Percentiles rank a stretch among this genome's conserved stretches.
These are phyloP conservation scores for Hemerocallis citrina DNA, from an alignment of 106 monocot species.

Conservation along the genomic window DNA sequence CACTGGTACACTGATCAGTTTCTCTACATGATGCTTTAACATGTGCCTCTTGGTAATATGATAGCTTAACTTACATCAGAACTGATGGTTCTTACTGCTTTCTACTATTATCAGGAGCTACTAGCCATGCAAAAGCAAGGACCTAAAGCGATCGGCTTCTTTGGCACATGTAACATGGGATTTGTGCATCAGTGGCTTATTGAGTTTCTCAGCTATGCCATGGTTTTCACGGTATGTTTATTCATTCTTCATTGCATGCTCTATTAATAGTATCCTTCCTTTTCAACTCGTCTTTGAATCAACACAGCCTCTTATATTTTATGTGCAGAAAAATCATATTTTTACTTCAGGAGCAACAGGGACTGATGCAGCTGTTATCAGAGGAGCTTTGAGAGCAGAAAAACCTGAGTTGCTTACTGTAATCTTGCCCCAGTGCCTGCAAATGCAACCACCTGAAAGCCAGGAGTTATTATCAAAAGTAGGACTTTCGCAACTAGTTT, in stretches of 20 bases:
- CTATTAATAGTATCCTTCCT: not conserved
- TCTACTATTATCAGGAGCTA: conserved; percentile 53
- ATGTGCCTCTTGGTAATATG: not conserved
- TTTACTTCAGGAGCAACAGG: conserved; percentile 96
- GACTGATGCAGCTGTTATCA: conserved; percentile 97
- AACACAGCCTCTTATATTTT: not conserved
- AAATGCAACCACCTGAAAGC: conserved; percentile 89
- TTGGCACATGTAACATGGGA: conserved; percentile 98
- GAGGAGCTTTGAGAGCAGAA: conserved; percentile 95
- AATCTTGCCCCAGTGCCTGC: conserved; percentile 88
- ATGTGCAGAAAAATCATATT: conserved; percentile 89
- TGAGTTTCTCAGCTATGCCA: conserved; percentile 96
- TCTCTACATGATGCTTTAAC: too few relatives aligned
- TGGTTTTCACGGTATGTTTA: conserved; percentile 87
- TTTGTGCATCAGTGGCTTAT: conserved; percentile 99
- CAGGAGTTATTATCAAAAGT: conserved; percentile 92
- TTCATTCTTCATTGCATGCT: not conserved
- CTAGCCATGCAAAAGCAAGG: conserved; percentile 97
- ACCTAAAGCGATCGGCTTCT: conserved; percentile 92
- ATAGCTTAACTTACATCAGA: not conserved
- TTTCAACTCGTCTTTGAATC: not conserved
- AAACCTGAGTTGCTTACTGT: conserved; percentile 90
- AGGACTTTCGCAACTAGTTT: conserved; percentile 7
- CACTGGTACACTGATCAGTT: not conserved
- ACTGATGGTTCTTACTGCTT: not conserved